phyloP scores from a whole-genome alignment of 225 moss, liverwort and hornwort species.

The Polytrichum formosum region DNA sequence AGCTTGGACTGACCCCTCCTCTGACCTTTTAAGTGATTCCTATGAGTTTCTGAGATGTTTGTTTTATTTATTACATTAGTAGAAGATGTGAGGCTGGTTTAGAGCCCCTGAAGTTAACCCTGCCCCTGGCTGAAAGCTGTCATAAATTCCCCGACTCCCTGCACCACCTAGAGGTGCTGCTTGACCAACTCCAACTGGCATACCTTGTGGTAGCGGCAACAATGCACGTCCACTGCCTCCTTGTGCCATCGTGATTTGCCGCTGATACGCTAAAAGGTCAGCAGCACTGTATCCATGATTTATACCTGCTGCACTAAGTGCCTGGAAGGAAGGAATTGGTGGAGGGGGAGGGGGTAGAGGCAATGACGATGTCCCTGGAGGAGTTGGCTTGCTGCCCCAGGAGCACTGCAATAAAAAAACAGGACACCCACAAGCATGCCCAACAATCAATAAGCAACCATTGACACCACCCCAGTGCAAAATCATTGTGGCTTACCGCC shows the following conservation, averaged over 20 bases:
- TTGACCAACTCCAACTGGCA: slow-evolving; percentile 51
- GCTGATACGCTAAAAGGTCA: slow-evolving; percentile 52
- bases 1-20: not conserved
- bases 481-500: no score
- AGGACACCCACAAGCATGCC: not conserved
- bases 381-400: slow-evolving; percentile 72
- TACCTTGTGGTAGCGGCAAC: slow-evolving; percentile 51
- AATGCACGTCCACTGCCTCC: slow-evolving; percentile 47
- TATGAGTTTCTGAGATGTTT: not conserved
- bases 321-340: slow-evolving; percentile 48
- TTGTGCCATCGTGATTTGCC: slow-evolving; percentile 44
- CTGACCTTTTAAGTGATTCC: not conserved
- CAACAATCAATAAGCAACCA: not conserved
- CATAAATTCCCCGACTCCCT: slow-evolving; percentile 51
- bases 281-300: slow-evolving; percentile 58
- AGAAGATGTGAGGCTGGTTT: slow-evolving; percentile 47
- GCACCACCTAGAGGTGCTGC: slow-evolving; percentile 51
- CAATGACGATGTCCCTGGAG: slow-evolving; percentile 54
- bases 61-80: slow-evolving; percentile 20
- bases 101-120: slow-evolving; percentile 47
- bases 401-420: slow-evolving; percentile 45
- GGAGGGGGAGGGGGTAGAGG: slow-evolving; percentile 67
- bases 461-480: no score
- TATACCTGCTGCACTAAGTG: slow-evolving; percentile 32
- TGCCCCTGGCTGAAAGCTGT: slow-evolving; percentile 57